These are phyloP conservation scores for Cornus florida DNA, from an alignment of 148 eudicot genomes.

Conservation along the genomic window DNA sequence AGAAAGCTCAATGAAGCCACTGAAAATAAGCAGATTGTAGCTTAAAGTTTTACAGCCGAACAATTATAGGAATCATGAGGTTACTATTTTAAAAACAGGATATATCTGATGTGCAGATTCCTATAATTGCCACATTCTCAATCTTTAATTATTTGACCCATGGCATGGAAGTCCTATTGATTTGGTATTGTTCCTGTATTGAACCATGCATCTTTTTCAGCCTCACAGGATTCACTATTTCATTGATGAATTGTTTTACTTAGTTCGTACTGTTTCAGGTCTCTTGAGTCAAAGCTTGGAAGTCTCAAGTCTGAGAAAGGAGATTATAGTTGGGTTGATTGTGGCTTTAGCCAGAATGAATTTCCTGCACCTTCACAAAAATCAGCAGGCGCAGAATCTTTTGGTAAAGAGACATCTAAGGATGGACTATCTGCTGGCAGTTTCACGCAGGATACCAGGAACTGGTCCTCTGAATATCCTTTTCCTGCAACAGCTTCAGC, in stretches of 20 bases:
- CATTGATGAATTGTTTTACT: not conserved
- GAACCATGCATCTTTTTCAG: not conserved
- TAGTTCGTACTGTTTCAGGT: slow-evolving; percentile 29
- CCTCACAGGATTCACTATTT: not conserved
- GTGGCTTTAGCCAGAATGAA: slow-evolving; percentile 39
- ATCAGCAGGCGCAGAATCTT: slow-evolving; percentile 43
- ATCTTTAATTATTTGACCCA: not conserved
- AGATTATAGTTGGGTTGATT: slow-evolving; percentile 29
- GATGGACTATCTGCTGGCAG: slow-evolving; percentile 79
- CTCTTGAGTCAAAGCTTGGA: slow-evolving; percentile 70
- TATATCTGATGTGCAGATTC: not conserved
- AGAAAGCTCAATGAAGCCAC: not conserved
- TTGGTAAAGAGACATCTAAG: slow-evolving; percentile 53
- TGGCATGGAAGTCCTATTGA: not conserved
- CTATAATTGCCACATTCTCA: not conserved
- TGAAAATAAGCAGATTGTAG: too few species aligned
- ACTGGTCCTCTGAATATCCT: slow-evolving; percentile 31
- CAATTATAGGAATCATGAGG: not conserved
- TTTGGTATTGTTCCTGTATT: not conserved
- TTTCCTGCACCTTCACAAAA: slow-evolving; percentile 42
- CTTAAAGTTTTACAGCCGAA: too few species aligned
- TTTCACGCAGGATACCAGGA: slow-evolving; percentile 59
- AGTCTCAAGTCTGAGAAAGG: slow-evolving; percentile 52
- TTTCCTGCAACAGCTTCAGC: slow-evolving; percentile 23
- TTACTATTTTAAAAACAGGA: not conserved